Percentiles rank a stretch among this genome's conserved stretches.
These are phyloP conservation scores for Cymbopogon citratus DNA, from an alignment of 176 grass and related monocot species.

Conservation along the genomic window DNA sequence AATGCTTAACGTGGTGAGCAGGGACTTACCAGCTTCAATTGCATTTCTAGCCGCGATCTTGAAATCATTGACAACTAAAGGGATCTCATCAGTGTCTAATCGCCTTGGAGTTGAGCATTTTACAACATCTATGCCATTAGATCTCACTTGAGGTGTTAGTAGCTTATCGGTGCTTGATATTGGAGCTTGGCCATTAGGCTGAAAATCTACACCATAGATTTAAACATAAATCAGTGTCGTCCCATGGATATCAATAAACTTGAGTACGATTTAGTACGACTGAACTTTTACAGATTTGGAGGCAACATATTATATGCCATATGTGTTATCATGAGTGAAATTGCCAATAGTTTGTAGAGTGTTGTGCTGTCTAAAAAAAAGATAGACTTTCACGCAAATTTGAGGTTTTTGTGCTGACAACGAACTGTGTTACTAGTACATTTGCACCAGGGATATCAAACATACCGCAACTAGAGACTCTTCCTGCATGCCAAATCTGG, in stretches of 20 bases:
- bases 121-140: slow-evolving; percentile 23
- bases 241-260: neutral
- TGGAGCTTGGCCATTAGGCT: slow-evolving; percentile 55
- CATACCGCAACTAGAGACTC: slow-evolving; percentile 48
- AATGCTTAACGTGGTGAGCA: neutral
- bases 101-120: slow-evolving; percentile 31
- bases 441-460: slow-evolving; percentile 4
- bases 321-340: neutral
- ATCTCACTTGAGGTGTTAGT: slow-evolving; percentile 21
- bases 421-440: neutral
- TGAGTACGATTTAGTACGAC: neutral
- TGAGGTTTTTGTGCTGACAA: neutral
- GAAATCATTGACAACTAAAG: slow-evolving; percentile 48
- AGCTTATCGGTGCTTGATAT: slow-evolving; percentile 55
- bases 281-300: neutral
- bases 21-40: slow-evolving; percentile 50
- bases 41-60: slow-evolving; percentile 65
- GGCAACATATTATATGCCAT: neutral
- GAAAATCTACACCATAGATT: slow-evolving; percentile 31
- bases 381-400: no score
- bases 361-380: neutral
- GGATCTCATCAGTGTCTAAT: slow-evolving; percentile 48
- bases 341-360: neutral
- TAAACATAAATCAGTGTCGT: neutral
- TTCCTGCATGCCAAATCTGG: slow-evolving; percentile 59